Percentiles rank a stretch among this genome's conserved stretches.
Evolutionary conservation across 2,329 filamentous ascomycete species (phyloP).

Genomic region (Trichophyton rubrum): DNA sequence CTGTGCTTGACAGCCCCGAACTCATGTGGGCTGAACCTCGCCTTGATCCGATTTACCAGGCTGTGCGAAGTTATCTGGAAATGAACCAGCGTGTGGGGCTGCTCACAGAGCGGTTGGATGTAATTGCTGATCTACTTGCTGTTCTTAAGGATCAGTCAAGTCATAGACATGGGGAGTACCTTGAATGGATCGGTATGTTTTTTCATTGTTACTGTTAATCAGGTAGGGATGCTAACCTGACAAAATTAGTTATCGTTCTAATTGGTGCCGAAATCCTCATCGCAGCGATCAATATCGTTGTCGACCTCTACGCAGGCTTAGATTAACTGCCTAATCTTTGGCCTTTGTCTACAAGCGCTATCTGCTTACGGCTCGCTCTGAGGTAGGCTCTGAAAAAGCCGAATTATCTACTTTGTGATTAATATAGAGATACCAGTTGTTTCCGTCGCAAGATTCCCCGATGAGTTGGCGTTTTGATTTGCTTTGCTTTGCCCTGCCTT

Average conservation of each 20-base stretch:
- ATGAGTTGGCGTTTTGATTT: neutral
- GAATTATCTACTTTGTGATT: neutral
- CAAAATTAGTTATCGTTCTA: constrained; percentile 67
- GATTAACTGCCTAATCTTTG: constrained; percentile 29
- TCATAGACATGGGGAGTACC: constrained; percentile 78
- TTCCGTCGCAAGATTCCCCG: neutral
- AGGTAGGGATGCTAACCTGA: constrained; percentile 10
- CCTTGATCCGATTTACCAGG: constrained; percentile 90
- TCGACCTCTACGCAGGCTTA: constrained; percentile 69
- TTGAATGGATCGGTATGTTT: constrained; percentile 73
- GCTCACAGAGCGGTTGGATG: constrained; percentile 77
- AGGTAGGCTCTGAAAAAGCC: neutral
- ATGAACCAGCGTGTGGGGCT: constrained; percentile 92
- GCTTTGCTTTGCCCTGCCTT: neutral
- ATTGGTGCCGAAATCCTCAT: constrained; percentile 94
- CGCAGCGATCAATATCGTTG: constrained; percentile 84
- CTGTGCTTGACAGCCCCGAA: constrained; percentile 90
- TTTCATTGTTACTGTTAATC: constrained; percentile 6
- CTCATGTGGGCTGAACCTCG: constrained; percentile 98
- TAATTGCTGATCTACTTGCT: constrained; percentile 84
- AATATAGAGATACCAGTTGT: neutral
- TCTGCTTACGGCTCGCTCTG: too few relatives aligned
- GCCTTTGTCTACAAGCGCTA: too few relatives aligned
- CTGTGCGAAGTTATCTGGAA: constrained; percentile 87
- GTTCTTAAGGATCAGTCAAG: constrained; percentile 93